Conservation (phyloP, 129 eudicot species). For the Arctium lappa region DNA sequence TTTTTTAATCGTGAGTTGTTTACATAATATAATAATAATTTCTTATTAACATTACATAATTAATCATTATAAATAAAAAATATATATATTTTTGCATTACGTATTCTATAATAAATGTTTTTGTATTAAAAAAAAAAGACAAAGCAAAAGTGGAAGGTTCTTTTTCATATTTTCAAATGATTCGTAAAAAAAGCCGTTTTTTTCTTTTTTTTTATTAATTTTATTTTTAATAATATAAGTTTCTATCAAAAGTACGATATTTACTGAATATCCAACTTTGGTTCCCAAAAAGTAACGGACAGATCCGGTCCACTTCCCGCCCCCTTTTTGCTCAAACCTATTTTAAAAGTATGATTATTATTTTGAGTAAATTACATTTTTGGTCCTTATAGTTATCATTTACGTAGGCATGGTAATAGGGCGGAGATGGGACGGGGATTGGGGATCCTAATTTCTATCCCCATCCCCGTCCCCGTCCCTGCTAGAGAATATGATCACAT, state of each 20-base stretch:
- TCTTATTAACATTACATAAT: too few relatives aligned
- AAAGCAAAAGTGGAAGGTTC: slow-evolving; percentile 4
- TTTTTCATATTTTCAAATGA: background rate
- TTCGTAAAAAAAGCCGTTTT: background rate
- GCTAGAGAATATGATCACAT: too few relatives aligned
- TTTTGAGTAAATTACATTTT: background rate
- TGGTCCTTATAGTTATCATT: background rate
- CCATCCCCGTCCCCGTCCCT: too few relatives aligned
- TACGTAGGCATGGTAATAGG: too few relatives aligned
- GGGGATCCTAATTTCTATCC: too few relatives aligned
- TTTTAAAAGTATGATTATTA: background rate
- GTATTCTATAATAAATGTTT: background rate
- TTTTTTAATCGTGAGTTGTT: too few relatives aligned
- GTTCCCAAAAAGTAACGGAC: background rate
- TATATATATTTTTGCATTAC: too few relatives aligned
- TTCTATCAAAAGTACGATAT: background rate
- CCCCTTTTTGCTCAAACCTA: background rate
- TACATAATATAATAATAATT: too few relatives aligned
- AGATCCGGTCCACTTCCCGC: background rate
- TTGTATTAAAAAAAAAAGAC: background rate
- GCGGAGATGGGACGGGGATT: too few relatives aligned
- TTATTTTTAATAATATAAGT: background rate
- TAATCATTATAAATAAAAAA: too few relatives aligned
- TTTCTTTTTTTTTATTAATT: background rate
- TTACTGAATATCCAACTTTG: background rate